Base-by-base conservation (phyloP, 306 rosid genomes). In the Morella rubra region DNA sequence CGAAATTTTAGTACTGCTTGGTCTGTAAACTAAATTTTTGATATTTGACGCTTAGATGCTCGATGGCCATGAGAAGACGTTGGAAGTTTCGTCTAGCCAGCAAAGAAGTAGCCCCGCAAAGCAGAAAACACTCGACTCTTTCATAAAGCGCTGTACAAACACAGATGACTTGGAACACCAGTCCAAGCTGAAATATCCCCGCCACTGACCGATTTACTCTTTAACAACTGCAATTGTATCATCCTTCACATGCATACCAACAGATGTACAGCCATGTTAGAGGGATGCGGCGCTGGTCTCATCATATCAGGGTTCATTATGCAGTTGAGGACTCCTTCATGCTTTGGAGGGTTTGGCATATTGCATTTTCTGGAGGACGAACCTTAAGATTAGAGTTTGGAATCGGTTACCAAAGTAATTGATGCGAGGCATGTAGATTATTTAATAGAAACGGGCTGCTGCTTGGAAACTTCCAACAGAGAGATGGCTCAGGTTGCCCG, bases 101-200 rank as follows among this genome's bases (percentile, higher is more conserved):
- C 66, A 86, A 52, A 49, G 69, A 45, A 79, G 77, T 54, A 93
- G 96, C 83, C 97, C 96, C 52, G 73, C 84, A 56, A 90, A 92
- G 88, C 97, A 90, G 90, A 89, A 76, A 81, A 92, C 90, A 24
- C 90, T 90, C 1, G 91, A 95, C 77, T 81, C 86, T 44, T 92
- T 79, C 76, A 64, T 90, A 55, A 87, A 84, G 81, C 93, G 90
- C 55, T 94, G 97, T 69, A 86, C 73, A 59, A 77, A 73, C 75
- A 58, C 5, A 47, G 86, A 77, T 52, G 80, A 71, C 72, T 22
- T 32, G 27, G 88, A 89, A 73, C 74, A 50, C 52, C 85, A 81
- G 72, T 78, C 91, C 51, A 78, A 79, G 83, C 73, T 73, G 51
- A 91, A 94, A 89, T 76, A 83, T 75, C 81, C 76, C 20, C 87